Evolutionary conservation across 768 basidiomycete species (phyloP).

Genomic region (Pulveroboletus sp.): DNA sequence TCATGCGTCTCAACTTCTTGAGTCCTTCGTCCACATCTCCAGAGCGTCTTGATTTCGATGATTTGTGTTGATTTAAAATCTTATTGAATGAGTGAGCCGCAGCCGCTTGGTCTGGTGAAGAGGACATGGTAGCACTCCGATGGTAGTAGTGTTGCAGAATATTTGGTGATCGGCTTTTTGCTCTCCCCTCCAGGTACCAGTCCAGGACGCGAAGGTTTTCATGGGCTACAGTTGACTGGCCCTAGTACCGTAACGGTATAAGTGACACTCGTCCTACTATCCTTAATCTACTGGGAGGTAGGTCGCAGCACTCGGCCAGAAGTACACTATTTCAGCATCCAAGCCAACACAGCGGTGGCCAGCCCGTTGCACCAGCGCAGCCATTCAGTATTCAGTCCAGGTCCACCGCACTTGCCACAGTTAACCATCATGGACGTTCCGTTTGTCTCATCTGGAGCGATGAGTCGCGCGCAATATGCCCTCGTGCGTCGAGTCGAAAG

Average conservation of each 20-base stretch:
- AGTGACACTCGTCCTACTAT: neutral
- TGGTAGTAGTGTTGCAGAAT: conserved; percentile 1
- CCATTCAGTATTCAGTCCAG: neutral
- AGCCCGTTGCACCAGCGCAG: neutral
- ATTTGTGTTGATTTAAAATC: conserved; percentile 66
- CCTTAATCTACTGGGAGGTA: neutral
- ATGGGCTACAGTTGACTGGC: conserved; percentile 3
- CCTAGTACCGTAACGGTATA: neutral
- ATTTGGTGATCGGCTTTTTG: conserved; percentile 2
- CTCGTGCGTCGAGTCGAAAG: conserved; percentile 71
- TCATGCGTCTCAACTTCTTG: conserved; percentile 82
- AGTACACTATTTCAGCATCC: conserved; percentile 8
- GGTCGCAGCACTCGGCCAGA: conserved; percentile 15
- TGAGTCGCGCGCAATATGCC: conserved; percentile 69
- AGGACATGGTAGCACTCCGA: conserved; percentile 16
- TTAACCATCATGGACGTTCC: conserved; percentile 65
- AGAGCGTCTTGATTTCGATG: conserved; percentile 59
- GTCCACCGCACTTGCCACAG: neutral
- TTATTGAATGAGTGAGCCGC: conserved; percentile 72
- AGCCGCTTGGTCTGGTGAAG: conserved; percentile 25
- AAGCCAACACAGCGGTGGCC: neutral
- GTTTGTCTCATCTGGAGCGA: conserved; percentile 73
- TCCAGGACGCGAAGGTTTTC: too few relatives aligned
- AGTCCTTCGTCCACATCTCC: conserved; percentile 73
- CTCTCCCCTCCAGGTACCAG: neutral